Conservation (phyloP, 768 basidiomycete species). For the Boletus rex-veris region DNA sequence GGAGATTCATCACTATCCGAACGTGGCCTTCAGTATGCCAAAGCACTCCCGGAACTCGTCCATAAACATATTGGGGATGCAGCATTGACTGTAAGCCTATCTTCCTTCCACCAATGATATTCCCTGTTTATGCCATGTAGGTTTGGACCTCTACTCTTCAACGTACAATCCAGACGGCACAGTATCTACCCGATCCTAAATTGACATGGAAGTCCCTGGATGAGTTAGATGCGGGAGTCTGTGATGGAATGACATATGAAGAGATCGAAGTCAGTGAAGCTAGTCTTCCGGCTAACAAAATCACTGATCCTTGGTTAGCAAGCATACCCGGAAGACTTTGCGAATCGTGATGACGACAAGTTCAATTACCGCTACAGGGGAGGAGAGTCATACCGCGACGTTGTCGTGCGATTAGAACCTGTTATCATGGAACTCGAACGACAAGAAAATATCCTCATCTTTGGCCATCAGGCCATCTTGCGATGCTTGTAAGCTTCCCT, state of each 20-base stretch:
- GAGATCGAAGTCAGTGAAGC: slow-evolving; percentile 79
- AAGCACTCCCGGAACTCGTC: slow-evolving; percentile 82
- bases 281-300: not conserved
- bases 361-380: slow-evolving; percentile 98
- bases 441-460: slow-evolving; percentile 94
- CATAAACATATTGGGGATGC: slow-evolving; percentile 88
- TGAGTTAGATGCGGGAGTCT: slow-evolving; percentile 97
- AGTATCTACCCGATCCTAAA: slow-evolving; percentile 78
- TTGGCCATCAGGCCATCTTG: slow-evolving; percentile 92
- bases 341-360: slow-evolving; percentile 97
- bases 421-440: slow-evolving; percentile 99
- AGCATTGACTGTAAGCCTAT: slow-evolving; percentile 64
- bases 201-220: slow-evolving; percentile 99
- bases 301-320: slow-evolving; percentile 43
- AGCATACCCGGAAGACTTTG: slow-evolving; percentile 97
- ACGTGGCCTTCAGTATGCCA: slow-evolving; percentile 81
- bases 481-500: slow-evolving; percentile 60
- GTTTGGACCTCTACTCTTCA: slow-evolving; percentile 99
- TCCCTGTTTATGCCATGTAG: slow-evolving; percentile 36
- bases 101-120: slow-evolving; percentile 3
- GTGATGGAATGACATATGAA: slow-evolving; percentile 99
- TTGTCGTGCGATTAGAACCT: slow-evolving; percentile 91
- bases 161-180: slow-evolving; percentile 89
- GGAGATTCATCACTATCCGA: slow-evolving; percentile 90
- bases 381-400: slow-evolving; percentile 97